Conservation (phyloP, 1,284 basidiomycete species). For the Boletus semigastroideus region DNA sequence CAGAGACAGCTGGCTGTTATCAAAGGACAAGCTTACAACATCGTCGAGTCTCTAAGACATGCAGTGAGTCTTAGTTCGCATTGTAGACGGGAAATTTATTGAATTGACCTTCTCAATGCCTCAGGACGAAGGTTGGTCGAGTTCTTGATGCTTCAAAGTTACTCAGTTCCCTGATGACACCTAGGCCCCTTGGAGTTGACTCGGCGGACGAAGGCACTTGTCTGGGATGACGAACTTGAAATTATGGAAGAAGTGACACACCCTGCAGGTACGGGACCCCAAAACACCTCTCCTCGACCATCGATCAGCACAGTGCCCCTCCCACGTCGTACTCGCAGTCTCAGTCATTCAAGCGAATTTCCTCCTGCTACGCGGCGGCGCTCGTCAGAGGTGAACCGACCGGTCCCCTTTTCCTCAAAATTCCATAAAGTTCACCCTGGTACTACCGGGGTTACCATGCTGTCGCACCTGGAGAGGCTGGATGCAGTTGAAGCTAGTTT, state of each 20-base stretch:
- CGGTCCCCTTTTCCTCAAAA: conserved; percentile 77
- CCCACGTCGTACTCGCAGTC: conserved; percentile 57
- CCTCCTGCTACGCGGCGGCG: conserved; percentile 67
- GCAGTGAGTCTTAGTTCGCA: conserved; percentile 41
- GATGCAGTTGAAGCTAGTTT: conserved; percentile 79
- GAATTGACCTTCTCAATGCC: neutral
- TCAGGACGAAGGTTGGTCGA: conserved; percentile 34
- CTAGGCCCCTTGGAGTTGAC: conserved; percentile 83
- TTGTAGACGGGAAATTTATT: neutral
- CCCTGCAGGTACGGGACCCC: conserved; percentile 36
- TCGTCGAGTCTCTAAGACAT: conserved; percentile 80
- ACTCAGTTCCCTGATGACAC: conserved; percentile 13
- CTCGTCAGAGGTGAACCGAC: conserved; percentile 64
- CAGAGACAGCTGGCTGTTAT: conserved; percentile 86
- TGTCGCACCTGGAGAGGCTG: conserved; percentile 78
- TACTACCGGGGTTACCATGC: conserved; percentile 73
- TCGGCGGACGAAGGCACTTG: conserved; percentile 70
- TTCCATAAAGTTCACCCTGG: conserved; percentile 78
- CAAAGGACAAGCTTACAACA: conserved; percentile 91
- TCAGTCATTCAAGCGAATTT: conserved; percentile 61
- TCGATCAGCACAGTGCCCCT: conserved; percentile 64
- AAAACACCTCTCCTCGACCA: conserved; percentile 50
- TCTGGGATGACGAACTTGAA: conserved; percentile 85
- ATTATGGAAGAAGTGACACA: conserved; percentile 54
- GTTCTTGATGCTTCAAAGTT: conserved; percentile 50